These are phyloP conservation scores for Fusarium luffae DNA, from an alignment of 2,329 filamentous ascomycete species.

Conservation along the genomic window DNA sequence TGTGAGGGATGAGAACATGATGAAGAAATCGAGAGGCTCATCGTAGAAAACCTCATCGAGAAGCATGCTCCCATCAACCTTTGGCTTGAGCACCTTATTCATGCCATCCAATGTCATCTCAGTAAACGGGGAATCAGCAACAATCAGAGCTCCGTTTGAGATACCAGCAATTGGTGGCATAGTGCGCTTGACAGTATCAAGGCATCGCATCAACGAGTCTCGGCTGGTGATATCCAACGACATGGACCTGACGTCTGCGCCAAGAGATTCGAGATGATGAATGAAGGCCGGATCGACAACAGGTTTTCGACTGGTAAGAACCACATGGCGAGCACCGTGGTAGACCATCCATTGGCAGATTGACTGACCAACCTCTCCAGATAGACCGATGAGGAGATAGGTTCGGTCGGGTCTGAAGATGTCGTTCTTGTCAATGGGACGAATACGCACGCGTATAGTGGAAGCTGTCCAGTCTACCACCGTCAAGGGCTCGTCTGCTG, in stretches of 20 bases:
- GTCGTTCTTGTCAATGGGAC: not conserved
- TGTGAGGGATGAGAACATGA: conserved; percentile 54
- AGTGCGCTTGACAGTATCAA: not conserved
- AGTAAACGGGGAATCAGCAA: conserved; percentile 51
- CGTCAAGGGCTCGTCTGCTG: not conserved
- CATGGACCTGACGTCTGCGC: too few species aligned
- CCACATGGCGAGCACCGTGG: conserved; percentile 52
- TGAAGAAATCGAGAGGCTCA: conserved; percentile 53
- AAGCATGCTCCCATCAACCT: conserved; percentile 51
- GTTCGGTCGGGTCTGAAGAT: conserved; percentile 40
- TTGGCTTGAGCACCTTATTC: conserved; percentile 48
- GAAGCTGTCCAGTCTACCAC: not conserved
- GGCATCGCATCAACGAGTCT: too few species aligned
- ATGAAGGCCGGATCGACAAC: too few species aligned
- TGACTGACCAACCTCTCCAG: conserved; percentile 51
- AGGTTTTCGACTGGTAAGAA: conserved; percentile 52
- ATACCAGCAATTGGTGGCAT: conserved; percentile 55
- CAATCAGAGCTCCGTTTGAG: conserved; percentile 57
- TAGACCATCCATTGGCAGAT: conserved; percentile 55
- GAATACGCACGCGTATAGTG: fast-evolving
- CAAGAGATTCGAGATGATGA: too few species aligned
- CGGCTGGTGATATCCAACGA: too few species aligned
- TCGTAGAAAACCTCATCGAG: conserved; percentile 49
- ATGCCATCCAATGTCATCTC: conserved; percentile 49
- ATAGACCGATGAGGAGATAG: conserved; percentile 50